phyloP scores from a whole-genome alignment of 176 grass and related monocot species.

The Puya raimondii region DNA sequence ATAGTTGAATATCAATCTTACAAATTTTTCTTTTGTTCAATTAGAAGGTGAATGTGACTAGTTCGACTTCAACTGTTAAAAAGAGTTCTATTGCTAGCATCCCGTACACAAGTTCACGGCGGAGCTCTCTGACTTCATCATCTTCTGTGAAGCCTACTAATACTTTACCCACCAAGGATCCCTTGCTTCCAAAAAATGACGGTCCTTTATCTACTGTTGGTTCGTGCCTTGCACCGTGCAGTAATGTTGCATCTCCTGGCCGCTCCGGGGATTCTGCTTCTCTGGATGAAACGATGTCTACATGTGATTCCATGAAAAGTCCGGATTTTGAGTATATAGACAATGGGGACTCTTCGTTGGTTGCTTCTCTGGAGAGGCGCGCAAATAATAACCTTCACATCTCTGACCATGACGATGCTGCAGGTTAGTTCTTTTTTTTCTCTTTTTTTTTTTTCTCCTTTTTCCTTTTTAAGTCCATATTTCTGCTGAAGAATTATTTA shows the following conservation, averaged over 20 bases:
- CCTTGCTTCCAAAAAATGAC: neutral
- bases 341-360: slow-evolving; percentile 50
- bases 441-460: slow-evolving; percentile 1
- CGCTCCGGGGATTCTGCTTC: slow-evolving; percentile 55
- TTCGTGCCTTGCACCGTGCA: slow-evolving; percentile 37
- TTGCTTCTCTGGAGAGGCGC: slow-evolving; percentile 58
- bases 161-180: neutral
- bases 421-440: slow-evolving; percentile 37
- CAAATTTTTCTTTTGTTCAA: slow-evolving; percentile 5
- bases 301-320: slow-evolving; percentile 95
- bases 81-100: slow-evolving; percentile 33
- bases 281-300: slow-evolving; percentile 77
- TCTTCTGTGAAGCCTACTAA: slow-evolving; percentile 25
- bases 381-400: slow-evolving; percentile 73
- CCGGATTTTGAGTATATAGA: slow-evolving; percentile 91
- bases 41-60: slow-evolving; percentile 40
- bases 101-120: slow-evolving; percentile 11
- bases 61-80: slow-evolving; percentile 31
- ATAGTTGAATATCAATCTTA: neutral
- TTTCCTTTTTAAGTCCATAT: no score
- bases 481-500: no score
- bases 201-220: slow-evolving; percentile 8
- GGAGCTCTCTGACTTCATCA: slow-evolving; percentile 22
- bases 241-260: slow-evolving; percentile 41
- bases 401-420: slow-evolving; percentile 38